Percentiles rank a stretch among this genome's conserved stretches.
Evolutionary conservation across 805 yeast genomes (phyloP).

Genomic region (Kodamaea lidongshanica): DNA sequence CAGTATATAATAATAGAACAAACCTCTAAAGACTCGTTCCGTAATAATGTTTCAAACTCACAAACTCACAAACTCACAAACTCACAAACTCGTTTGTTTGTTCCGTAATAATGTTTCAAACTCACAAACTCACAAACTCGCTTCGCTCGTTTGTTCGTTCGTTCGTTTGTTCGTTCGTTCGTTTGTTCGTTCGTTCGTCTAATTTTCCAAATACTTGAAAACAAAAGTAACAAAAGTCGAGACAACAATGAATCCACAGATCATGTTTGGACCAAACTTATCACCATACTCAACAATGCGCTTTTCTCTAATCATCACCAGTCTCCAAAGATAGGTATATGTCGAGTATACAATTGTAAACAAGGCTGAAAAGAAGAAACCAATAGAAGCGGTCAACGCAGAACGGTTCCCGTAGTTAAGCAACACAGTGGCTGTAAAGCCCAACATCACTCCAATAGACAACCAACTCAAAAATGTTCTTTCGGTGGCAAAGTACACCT

Average conservation of each 20-base stretch:
- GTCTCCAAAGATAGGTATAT: slow-evolving; percentile 73
- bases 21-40: too few species aligned
- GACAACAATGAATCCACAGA: slow-evolving; percentile 67
- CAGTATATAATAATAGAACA: too few species aligned
- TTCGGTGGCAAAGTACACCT: slow-evolving; percentile 98
- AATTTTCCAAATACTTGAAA: slow-evolving; percentile 40
- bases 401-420: slow-evolving; percentile 75
- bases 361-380: slow-evolving; percentile 78
- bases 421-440: slow-evolving; percentile 83
- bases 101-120: too few species aligned
- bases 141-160: too few species aligned
- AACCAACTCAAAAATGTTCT: slow-evolving; percentile 93
- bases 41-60: too few species aligned
- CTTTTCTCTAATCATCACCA: slow-evolving; percentile 73
- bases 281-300: slow-evolving; percentile 83
- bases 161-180: too few species aligned
- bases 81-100: too few species aligned
- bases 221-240: slow-evolving; percentile 61
- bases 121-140: too few species aligned
- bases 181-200: slow-evolving; percentile 1
- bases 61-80: too few species aligned
- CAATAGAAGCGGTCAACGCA: slow-evolving; percentile 75
- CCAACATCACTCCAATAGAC: slow-evolving; percentile 80
- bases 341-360: slow-evolving; percentile 68
- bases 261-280: slow-evolving; percentile 75